Evolutionary conservation across 1,284 basidiomycete genomes (phyloP).

Genomic region (Ceratobasidium sp.): DNA sequence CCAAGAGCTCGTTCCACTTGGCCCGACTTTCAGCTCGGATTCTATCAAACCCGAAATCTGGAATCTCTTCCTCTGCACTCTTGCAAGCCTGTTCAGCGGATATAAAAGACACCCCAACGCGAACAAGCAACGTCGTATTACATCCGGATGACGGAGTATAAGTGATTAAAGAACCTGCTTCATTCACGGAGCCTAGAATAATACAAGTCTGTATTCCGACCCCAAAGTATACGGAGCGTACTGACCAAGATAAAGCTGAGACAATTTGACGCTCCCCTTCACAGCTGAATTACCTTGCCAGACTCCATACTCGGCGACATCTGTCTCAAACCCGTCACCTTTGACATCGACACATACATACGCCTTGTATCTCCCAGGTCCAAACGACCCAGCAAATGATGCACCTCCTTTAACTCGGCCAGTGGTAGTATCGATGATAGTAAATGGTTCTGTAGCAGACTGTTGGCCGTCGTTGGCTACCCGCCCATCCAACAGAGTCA

Average conservation of each 20-base stretch:
- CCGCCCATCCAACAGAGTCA: no score
- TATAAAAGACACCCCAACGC: conserved; percentile 65
- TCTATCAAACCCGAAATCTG: conserved; percentile 62
- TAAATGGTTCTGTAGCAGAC: conserved; percentile 58
- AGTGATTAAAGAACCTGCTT: conserved; percentile 62
- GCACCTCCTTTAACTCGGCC: conserved; percentile 56
- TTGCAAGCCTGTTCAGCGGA: conserved; percentile 65
- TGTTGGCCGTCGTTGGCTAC: conserved; percentile 64
- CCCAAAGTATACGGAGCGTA: background rate
- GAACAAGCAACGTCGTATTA: conserved; percentile 45
- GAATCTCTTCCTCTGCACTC: conserved; percentile 68
- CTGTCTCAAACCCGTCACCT: conserved; percentile 60
- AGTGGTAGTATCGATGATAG: conserved; percentile 57
- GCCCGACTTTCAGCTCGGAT: conserved; percentile 55
- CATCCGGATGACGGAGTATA: conserved; percentile 54
- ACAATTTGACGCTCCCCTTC: conserved; percentile 53
- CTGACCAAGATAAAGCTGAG: conserved; percentile 32
- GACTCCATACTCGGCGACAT: conserved; percentile 60
- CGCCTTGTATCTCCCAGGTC: conserved; percentile 63
- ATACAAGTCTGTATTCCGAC: conserved; percentile 44
- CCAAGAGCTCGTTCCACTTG: conserved; percentile 64
- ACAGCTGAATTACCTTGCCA: conserved; percentile 63
- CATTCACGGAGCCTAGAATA: conserved; percentile 49
- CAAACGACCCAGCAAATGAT: conserved; percentile 59
- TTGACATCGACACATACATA: conserved; percentile 68